Conservation (phyloP, 345 rosid genomes). For the Leavenworthia alabamica region DNA sequence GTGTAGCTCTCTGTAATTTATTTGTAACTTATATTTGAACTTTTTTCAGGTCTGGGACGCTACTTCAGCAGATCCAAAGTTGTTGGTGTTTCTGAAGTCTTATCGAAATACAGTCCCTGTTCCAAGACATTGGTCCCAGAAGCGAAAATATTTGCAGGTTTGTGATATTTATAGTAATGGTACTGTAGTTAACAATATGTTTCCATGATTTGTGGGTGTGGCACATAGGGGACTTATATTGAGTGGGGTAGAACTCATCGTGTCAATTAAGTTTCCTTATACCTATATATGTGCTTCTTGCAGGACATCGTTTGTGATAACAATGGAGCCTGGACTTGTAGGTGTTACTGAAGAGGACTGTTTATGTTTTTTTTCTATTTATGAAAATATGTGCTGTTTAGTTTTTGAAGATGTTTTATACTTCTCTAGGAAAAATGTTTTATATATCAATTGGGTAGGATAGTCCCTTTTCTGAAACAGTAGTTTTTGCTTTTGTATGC, state of each 20-base stretch:
- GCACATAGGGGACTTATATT: constrained; percentile 39
- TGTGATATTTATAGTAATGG: constrained; percentile 29
- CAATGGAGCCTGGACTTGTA: constrained; percentile 95
- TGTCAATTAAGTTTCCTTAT: constrained; percentile 88
- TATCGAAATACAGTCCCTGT: constrained; percentile 96
- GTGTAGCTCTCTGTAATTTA: not conserved
- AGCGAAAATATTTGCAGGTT: constrained; percentile 98
- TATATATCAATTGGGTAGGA: constrained; percentile 12
- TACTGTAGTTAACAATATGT: constrained; percentile 28
- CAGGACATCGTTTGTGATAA: constrained; percentile 90
- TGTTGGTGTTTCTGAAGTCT: constrained; percentile 87
- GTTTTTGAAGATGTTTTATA: constrained; percentile 10
- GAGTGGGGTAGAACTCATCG: constrained; percentile 53
- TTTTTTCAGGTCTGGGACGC: constrained; percentile 96
- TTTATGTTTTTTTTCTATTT: constrained; percentile 35
- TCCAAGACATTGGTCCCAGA: constrained; percentile 99
- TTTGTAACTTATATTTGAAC: not conserved
- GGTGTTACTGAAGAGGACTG: constrained; percentile 67
- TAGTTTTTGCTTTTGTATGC: not conserved
- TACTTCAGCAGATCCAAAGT: constrained; percentile 92
- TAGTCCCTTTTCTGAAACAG: not conserved
- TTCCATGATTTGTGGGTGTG: constrained; percentile 45
- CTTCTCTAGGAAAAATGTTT: constrained; percentile 1
- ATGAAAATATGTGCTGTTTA: constrained; percentile 22
- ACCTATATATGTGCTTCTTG: constrained; percentile 98